A percentile compares a stretch with the other conserved stretches of the same genome.
These are phyloP conservation scores for Fraxinus xanthoxyloides DNA, from an alignment of 305 asterid genomes.

Conservation along the genomic window DNA sequence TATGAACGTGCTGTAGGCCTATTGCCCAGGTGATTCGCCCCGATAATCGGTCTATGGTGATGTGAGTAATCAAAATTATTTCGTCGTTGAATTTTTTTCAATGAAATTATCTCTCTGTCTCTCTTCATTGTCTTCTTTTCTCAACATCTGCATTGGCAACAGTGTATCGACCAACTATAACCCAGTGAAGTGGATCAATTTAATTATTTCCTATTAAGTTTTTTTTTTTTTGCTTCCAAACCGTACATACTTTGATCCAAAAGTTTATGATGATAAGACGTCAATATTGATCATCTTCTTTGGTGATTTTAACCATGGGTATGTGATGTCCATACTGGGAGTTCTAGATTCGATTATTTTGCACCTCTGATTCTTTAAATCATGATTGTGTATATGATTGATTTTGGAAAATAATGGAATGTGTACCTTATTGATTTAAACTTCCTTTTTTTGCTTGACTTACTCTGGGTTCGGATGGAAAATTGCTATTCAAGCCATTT, in stretches of 20 bases:
- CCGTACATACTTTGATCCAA: neutral
- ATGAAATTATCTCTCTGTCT: neutral
- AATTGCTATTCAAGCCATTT: neutral
- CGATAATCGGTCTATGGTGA: neutral
- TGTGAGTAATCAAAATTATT: neutral
- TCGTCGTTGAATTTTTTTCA: neutral
- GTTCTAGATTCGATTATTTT: neutral
- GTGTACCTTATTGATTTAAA: neutral
- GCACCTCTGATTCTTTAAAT: neutral
- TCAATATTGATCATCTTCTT: neutral
- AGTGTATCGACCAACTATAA: slow-evolving; percentile 9
- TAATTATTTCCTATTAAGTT: slow-evolving; percentile 38
- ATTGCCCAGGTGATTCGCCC: neutral
- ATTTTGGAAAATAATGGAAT: neutral
- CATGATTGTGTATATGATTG: neutral
- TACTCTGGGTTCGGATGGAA: neutral
- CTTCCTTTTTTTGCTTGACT: slow-evolving; percentile 17
- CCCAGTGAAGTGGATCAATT: slow-evolving; percentile 94
- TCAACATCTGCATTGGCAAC: neutral
- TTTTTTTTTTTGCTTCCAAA: neutral
- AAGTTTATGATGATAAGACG: neutral
- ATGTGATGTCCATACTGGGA: neutral
- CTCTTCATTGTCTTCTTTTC: neutral
- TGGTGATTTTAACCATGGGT: neutral
- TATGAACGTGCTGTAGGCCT: neutral